Evolutionary conservation across 2,329 filamentous ascomycete genomes (phyloP).

Genomic region (Fusarium verticillioides): DNA sequence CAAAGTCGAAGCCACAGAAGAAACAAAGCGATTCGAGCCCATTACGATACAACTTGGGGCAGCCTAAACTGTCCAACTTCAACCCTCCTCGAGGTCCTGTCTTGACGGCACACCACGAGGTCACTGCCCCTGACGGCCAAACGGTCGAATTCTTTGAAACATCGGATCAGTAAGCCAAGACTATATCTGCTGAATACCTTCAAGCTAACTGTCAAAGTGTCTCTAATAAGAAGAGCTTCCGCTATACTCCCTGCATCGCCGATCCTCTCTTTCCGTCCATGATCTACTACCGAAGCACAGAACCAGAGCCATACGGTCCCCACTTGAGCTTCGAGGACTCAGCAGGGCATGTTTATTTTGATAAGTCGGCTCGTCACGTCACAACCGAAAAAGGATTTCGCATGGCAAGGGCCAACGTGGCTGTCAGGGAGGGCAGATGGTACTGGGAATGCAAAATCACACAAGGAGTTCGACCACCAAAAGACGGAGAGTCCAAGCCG

Average conservation of each 20-base stretch:
- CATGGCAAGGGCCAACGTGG: slow-evolving; percentile 90
- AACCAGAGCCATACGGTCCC: slow-evolving; percentile 83
- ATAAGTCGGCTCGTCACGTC: slow-evolving; percentile 77
- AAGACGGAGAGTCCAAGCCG: slow-evolving; percentile 55
- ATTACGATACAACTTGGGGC: slow-evolving; percentile 71
- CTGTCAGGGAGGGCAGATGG: slow-evolving; percentile 86
- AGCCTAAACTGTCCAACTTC: slow-evolving; percentile 71
- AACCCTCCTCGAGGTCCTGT: slow-evolving; percentile 67
- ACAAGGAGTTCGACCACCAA: slow-evolving; percentile 69
- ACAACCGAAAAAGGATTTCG: slow-evolving; percentile 94
- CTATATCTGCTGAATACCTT: background rate
- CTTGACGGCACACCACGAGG: slow-evolving; percentile 66
- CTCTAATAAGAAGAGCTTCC: slow-evolving; percentile 78
- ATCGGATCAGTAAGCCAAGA: slow-evolving; percentile 68
- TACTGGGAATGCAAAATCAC: slow-evolving; percentile 96
- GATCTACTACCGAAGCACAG: slow-evolving; percentile 89
- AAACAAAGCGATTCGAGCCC: slow-evolving; percentile 61
- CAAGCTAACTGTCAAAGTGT: slow-evolving; percentile 54
- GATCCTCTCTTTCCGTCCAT: slow-evolving; percentile 88
- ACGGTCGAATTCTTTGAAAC: slow-evolving; percentile 70
- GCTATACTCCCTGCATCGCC: slow-evolving; percentile 90
- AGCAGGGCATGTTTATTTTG: slow-evolving; percentile 85
- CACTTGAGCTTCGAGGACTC: slow-evolving; percentile 94
- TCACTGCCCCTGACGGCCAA: slow-evolving; percentile 60
- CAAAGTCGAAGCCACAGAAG: slow-evolving; percentile 47